Percentiles rank a stretch among this genome's conserved stretches.
phyloP scores from a whole-genome alignment of 2,329 filamentous ascomycete genomes.

The Cladosporium sp. region DNA sequence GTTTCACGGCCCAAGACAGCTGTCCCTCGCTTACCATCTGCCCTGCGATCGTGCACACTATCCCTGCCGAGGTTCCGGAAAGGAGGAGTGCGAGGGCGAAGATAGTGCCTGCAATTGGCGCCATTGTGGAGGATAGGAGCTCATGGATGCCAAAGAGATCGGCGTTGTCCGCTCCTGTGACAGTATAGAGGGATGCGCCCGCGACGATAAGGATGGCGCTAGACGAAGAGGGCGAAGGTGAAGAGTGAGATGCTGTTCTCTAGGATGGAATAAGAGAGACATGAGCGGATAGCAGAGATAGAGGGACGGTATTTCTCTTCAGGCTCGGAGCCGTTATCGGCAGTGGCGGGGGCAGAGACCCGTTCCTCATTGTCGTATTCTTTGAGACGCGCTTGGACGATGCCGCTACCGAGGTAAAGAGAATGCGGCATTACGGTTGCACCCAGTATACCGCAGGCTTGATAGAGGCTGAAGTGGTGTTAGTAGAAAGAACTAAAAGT shows the following conservation, averaged over 20 bases:
- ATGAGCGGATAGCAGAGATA: constrained; percentile 34
- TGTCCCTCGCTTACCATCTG: constrained; percentile 87
- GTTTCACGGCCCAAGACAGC: constrained; percentile 64
- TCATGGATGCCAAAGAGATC: constrained; percentile 79
- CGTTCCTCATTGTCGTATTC: constrained; percentile 58
- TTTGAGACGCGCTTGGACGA: constrained; percentile 60
- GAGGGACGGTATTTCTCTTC: constrained; percentile 34
- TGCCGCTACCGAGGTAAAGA: constrained; percentile 62
- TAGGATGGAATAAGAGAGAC: constrained; percentile 35
- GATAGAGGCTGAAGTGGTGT: constrained; percentile 44
- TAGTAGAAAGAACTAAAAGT: too few species aligned
- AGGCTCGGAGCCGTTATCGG: constrained; percentile 23
- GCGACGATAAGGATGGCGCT: constrained; percentile 46
- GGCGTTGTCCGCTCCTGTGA: constrained; percentile 53
- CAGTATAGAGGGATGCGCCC: constrained; percentile 65
- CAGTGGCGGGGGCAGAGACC: constrained; percentile 19
- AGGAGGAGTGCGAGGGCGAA: constrained; percentile 77
- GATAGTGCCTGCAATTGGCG: constrained; percentile 70
- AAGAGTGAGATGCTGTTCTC: constrained; percentile 36
- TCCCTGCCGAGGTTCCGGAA: constrained; percentile 73
- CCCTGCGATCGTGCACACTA: constrained; percentile 82
- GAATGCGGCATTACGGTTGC: constrained; percentile 70
- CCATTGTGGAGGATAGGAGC: constrained; percentile 62
- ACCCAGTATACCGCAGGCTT: constrained; percentile 69
- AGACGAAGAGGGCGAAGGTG: constrained; percentile 38